A percentile compares a stretch with the other conserved stretches of the same genome.
These are phyloP conservation scores for Astragalus glycyphyllos DNA, from an alignment of 306 rosid species.

Conservation along the genomic window DNA sequence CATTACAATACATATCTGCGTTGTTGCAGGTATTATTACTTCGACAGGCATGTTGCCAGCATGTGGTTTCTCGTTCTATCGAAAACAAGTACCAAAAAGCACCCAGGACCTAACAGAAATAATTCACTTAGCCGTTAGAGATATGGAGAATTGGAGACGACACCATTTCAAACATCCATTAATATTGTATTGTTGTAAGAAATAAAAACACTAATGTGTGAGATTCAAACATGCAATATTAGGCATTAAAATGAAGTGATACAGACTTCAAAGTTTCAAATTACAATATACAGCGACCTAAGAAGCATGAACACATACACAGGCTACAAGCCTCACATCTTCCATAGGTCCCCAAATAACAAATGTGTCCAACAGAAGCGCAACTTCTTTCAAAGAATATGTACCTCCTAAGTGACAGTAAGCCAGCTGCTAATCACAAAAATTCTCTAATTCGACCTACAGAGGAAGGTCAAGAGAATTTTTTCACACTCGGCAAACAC, in stretches of 20 bases:
- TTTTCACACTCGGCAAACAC: too few species aligned
- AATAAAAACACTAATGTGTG: constrained; percentile 1
- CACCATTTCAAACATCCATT: constrained; percentile 5
- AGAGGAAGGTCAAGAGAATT: too few species aligned
- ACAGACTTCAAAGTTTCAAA: not conserved
- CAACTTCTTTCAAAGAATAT: too few species aligned
- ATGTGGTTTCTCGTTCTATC: constrained; percentile 77
- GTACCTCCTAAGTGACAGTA: too few species aligned
- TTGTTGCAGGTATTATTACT: constrained; percentile 38
- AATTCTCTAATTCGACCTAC: too few species aligned
- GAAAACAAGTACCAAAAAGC: constrained; percentile 87
- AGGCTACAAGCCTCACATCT: too few species aligned
- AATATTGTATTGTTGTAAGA: constrained; percentile 1
- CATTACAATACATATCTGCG: constrained; percentile 55
- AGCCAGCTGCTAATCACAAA: too few species aligned
- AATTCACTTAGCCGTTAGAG: constrained; percentile 40
- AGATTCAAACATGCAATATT: constrained; percentile 13
- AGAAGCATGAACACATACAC: constrained; percentile 3
- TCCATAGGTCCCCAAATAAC: too few species aligned
- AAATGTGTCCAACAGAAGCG: too few species aligned
- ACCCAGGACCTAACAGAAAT: constrained; percentile 70
- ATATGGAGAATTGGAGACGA: not conserved
- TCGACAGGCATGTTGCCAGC: constrained; percentile 75
- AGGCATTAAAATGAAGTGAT: not conserved
- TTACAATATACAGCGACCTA: not conserved